A percentile compares a stretch with the other conserved stretches of the same genome.
These are phyloP conservation scores for Lactarius quietus DNA, from an alignment of 768 basidiomycete species.

Conservation along the genomic window DNA sequence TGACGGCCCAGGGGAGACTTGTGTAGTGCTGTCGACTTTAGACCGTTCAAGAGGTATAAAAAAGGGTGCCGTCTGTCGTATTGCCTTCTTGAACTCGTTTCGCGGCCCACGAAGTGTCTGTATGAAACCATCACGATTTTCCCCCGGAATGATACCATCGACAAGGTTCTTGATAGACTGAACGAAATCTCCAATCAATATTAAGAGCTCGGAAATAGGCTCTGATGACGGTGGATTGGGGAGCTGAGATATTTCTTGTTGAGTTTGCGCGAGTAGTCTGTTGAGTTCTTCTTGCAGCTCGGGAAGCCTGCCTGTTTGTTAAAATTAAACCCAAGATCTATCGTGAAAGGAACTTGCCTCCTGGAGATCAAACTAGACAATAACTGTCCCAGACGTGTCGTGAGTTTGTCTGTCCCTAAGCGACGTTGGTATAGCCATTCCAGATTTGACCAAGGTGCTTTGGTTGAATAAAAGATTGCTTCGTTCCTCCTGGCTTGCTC, in stretches of 20 bases:
- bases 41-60: constrained; percentile 48
- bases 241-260: constrained; percentile 33
- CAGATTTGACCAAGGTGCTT: constrained; percentile 52
- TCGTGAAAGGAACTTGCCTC: constrained; percentile 41
- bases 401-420: constrained; percentile 54
- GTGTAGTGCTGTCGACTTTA: neutral
- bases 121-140: constrained; percentile 42
- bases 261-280: constrained; percentile 40
- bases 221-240: constrained; percentile 54
- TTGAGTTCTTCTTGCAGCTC: constrained; percentile 58
- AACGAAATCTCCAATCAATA: constrained; percentile 44
- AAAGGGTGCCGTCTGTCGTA: constrained; percentile 49
- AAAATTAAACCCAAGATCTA: neutral
- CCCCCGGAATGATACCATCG: constrained; percentile 46
- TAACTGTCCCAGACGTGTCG: constrained; percentile 50
- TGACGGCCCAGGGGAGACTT: neutral
- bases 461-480: constrained; percentile 25
- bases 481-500: constrained; percentile 55
- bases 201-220: constrained; percentile 52
- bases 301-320: constrained; percentile 47
- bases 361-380: constrained; percentile 62
- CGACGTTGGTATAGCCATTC: constrained; percentile 49
- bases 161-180: constrained; percentile 43
- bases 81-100: constrained; percentile 42
- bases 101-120: constrained; percentile 50